Percentiles rank a stretch among this genome's conserved stretches.
phyloP scores from a whole-genome alignment of 2,329 filamentous ascomycete species.

The Epicoccum sorghinum region DNA sequence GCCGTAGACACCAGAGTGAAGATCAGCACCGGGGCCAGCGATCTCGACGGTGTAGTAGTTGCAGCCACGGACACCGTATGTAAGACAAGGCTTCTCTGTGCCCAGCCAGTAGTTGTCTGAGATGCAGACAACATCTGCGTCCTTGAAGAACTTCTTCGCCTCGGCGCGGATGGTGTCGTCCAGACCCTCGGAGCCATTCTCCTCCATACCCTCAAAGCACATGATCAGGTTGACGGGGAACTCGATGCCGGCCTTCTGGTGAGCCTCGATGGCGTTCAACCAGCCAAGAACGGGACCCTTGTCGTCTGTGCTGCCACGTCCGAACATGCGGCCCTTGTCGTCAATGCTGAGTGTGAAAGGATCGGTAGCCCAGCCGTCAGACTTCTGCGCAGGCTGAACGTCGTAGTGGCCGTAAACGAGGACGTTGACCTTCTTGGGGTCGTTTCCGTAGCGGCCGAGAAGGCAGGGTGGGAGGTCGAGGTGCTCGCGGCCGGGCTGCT shows the following conservation, averaged over 20 bases:
- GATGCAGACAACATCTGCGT: conserved; percentile 95
- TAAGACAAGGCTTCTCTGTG: conserved; percentile 97
- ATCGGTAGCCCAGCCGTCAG: conserved; percentile 94
- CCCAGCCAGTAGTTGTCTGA: conserved; percentile 99
- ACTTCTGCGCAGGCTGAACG: conserved; percentile 91
- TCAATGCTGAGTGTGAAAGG: conserved; percentile 89
- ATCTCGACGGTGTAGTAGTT: conserved; percentile 97
- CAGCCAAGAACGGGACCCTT: conserved; percentile 97
- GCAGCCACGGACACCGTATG: conserved; percentile 94
- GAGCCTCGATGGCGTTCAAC: conserved; percentile 97
- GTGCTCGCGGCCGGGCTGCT: conserved; percentile 88
- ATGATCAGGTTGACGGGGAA: conserved; percentile 98
- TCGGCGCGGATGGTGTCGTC: conserved; percentile 93
- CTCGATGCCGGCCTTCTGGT: conserved; percentile 91
- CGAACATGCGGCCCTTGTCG: conserved; percentile 93
- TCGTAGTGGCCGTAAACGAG: conserved; percentile 99
- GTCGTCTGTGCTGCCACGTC: conserved; percentile 93
- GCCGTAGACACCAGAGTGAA: conserved; percentile 97
- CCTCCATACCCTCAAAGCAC: conserved; percentile 99
- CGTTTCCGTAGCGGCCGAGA: conserved; percentile 88
- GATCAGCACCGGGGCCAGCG: conserved; percentile 87
- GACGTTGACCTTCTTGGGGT: conserved; percentile 91
- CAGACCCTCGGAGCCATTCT: conserved; percentile 94
- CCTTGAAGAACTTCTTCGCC: conserved; percentile 92
- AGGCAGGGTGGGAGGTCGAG: conserved; percentile 93